Conservation (phyloP, 805 yeast species). For the Brettanomyces sp. region DNA sequence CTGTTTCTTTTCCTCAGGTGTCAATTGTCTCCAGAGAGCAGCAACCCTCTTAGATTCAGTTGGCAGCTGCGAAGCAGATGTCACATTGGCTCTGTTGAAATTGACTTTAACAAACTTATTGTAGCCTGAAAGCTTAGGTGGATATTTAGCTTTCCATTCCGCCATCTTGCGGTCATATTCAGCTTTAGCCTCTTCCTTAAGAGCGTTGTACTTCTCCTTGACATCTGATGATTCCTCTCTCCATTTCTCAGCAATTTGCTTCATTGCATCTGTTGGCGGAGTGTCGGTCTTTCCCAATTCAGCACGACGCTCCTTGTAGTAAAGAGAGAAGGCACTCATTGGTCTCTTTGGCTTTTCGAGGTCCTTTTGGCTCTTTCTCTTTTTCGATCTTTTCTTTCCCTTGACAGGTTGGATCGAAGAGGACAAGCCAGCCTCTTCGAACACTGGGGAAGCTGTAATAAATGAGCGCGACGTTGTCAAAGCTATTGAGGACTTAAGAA, state of each 20-base stretch:
- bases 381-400: conserved; percentile 4
- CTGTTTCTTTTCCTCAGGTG: conserved; percentile 13
- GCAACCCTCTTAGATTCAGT: conserved; percentile 13
- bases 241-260: conserved; percentile 15
- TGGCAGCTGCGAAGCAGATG: conserved; percentile 8
- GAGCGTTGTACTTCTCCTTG: conserved; percentile 8
- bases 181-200: background rate
- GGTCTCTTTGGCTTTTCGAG: conserved; percentile 17
- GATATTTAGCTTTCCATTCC: conserved; percentile 18
- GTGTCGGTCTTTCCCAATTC: conserved; percentile 2
- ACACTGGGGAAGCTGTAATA: conserved; percentile 5
- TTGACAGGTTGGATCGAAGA: background rate
- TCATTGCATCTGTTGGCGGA: conserved; percentile 4
- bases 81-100: conserved; percentile 8
- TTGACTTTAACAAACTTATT: conserved; percentile 12
- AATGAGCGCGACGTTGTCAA: conserved; percentile 5
- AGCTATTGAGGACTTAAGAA: background rate
- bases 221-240: conserved; percentile 9
- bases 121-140: conserved; percentile 14
- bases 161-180: conserved; percentile 5
- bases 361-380: conserved; percentile 7
- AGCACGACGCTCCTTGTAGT: conserved; percentile 8
- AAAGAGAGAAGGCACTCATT: conserved; percentile 10
- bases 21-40: conserved; percentile 14
- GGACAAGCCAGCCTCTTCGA: conserved; percentile 5